Base-by-base conservation (phyloP, 2,329 filamentous ascomycete genomes). In the Diplodia sapinea region DNA sequence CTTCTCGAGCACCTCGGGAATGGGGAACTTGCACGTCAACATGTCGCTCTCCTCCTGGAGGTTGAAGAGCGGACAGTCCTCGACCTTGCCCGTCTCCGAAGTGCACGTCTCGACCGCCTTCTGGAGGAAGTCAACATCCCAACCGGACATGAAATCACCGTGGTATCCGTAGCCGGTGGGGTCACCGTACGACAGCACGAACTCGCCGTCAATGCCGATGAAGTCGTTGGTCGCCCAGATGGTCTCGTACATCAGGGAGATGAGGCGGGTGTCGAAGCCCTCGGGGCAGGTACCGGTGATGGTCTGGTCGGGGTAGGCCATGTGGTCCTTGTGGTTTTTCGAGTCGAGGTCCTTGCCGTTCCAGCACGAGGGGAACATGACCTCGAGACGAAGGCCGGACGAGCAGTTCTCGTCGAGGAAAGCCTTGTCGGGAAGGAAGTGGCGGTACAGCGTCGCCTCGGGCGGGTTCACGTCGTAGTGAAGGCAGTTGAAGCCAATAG, bases 401-500 rank as follows among this genome's bases (percentile, higher is more conserved):
- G 81, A 80, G 81, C 94, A 98, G 80, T 94, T 89, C 66, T 84
- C 85, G 75, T 97, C 93, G 43, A 97, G 84, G 76, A 87, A 96
- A 0, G 80, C 79, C 84, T 96, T 96, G 73, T 90, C 86, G 0
- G 94, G 94, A 72, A 97, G 74, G 76, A 87, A 89, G 79, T 97
- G 94, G 71, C 94, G 92, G 78, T 88, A 91, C 43, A 96, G 85
- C 15, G 93, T 91, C 1, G 86, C 85, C 78, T 97, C 93, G 2
- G 91, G 82, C 0, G 79, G 68, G 20, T 73, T 73, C 29, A 79
- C 82, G 38, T 73, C 74, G 76, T 97, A 97, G 86, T 98, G 89
- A 69, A 99, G 82, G 80, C 95, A 98, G 84, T 98, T 98, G 86
- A 97, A 97, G 3, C 95, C 94, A 33, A 97, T 73, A 11, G 94